A percentile compares a stretch with the other conserved stretches of the same genome.
Conservation (phyloP, 2,329 filamentous ascomycete species). For the Rutstroemia sp. region DNA sequence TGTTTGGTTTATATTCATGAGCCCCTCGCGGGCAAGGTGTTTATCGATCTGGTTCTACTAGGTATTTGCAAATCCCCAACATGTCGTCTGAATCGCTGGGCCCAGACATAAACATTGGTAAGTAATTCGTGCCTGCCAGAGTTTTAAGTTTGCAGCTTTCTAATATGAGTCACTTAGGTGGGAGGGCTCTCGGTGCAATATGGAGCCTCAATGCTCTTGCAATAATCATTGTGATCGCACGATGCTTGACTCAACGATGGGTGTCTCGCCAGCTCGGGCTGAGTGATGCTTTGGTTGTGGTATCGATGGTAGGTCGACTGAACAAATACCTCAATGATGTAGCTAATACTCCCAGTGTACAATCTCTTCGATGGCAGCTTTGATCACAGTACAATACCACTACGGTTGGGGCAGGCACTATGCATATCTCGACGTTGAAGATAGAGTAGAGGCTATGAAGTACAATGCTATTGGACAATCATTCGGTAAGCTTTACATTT, state of each 20-base stretch:
- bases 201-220: constrained; percentile 12
- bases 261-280: constrained; percentile 10
- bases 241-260: constrained; percentile 11
- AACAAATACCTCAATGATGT: neutral
- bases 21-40: too few species aligned
- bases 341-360: neutral
- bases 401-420: constrained; percentile 17
- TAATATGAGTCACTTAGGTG: neutral
- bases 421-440: constrained; percentile 8
- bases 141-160: neutral
- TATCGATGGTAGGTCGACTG: constrained; percentile 7
- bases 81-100: neutral
- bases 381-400: constrained; percentile 11
- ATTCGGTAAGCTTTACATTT: constrained; percentile 6
- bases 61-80: neutral
- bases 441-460: constrained; percentile 11
- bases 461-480: constrained; percentile 14
- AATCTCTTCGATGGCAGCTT: constrained; percentile 2
- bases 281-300: constrained; percentile 13
- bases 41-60: neutral
- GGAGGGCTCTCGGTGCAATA: constrained; percentile 6
- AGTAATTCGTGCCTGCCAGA: neutral
- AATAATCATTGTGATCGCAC: constrained; percentile 9
- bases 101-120: constrained; percentile 3
- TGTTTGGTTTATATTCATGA: too few species aligned